These are phyloP conservation scores for Hortaea werneckii DNA, from an alignment of 2,329 filamentous ascomycete species.

Conservation along the genomic window DNA sequence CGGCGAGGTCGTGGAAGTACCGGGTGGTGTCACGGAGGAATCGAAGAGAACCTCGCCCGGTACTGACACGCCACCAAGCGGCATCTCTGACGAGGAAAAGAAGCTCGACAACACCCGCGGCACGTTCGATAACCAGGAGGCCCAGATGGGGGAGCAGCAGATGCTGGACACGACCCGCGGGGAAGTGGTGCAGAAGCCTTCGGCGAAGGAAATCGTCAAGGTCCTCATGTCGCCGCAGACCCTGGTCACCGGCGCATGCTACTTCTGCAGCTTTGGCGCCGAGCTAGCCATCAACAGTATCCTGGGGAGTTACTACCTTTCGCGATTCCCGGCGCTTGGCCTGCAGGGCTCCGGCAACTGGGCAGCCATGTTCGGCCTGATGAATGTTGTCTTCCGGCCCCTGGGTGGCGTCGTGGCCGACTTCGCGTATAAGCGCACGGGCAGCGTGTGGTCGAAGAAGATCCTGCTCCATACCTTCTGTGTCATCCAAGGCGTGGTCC, in stretches of 20 bases:
- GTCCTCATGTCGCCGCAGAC: conserved; percentile 54
- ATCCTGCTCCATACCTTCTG: conserved; percentile 47
- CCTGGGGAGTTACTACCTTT: conserved; percentile 48
- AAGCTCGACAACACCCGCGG: conserved; percentile 28
- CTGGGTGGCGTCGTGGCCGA: conserved; percentile 54
- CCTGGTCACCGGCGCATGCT: conserved; percentile 40
- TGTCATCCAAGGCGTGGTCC: conserved; percentile 48
- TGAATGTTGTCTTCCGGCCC: conserved; percentile 59
- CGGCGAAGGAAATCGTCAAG: conserved; percentile 47
- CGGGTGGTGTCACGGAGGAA: conserved; percentile 40
- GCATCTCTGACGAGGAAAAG: conserved; percentile 29
- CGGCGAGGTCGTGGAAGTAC: conserved; percentile 40
- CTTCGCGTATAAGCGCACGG: conserved; percentile 42
- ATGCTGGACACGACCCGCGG: conserved; percentile 46
- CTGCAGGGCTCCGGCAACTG: conserved; percentile 49
- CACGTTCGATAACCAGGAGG: conserved; percentile 28
- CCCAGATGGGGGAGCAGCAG: conserved; percentile 39
- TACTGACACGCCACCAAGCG: conserved; percentile 22
- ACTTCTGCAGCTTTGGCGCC: conserved; percentile 52
- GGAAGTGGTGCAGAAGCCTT: conserved; percentile 55
- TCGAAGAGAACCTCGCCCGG: conserved; percentile 14
- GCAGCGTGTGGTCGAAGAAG: conserved; percentile 54
- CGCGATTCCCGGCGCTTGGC: conserved; percentile 43
- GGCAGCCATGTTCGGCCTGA: conserved; percentile 66
- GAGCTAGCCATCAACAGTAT: conserved; percentile 53